Evolutionary conservation across 495 filamentous ascomycete species (phyloP).

Genomic region (Hypoxylon rickii): DNA sequence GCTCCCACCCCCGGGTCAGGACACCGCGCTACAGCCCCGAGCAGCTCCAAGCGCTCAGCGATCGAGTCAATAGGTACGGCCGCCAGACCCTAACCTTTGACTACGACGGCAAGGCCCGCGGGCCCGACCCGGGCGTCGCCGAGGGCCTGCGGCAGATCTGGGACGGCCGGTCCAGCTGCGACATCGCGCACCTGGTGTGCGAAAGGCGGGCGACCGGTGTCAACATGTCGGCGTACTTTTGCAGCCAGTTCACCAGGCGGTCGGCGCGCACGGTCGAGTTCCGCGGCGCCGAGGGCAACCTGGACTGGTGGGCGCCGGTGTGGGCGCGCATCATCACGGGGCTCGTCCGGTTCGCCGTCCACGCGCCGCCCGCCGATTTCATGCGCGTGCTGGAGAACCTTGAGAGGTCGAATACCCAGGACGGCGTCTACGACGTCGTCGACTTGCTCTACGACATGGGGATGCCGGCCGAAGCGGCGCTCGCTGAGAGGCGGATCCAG

Average conservation of each 20-base stretch:
- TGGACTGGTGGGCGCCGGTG: slow-evolving; percentile 27
- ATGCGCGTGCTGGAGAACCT: slow-evolving; percentile 12
- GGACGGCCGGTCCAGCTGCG: not conserved
- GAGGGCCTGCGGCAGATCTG: slow-evolving; percentile 1
- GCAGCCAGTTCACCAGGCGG: not conserved
- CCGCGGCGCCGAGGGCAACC: slow-evolving; percentile 41
- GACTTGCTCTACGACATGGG: slow-evolving; percentile 34
- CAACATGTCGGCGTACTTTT: not conserved
- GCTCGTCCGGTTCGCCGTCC: slow-evolving; percentile 33
- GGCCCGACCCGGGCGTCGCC: slow-evolving; percentile 9
- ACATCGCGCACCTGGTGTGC: not conserved
- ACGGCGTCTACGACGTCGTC: slow-evolving; percentile 21
- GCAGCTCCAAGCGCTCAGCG: not conserved
- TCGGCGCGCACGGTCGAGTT: slow-evolving; percentile 43
- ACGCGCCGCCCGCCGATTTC: slow-evolving; percentile 17
- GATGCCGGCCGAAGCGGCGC: slow-evolving; percentile 17
- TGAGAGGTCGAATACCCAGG: not conserved
- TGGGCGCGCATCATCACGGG: slow-evolving; percentile 44
- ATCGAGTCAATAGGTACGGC: too few relatives aligned
- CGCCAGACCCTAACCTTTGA: too few relatives aligned
- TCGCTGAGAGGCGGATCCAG: slow-evolving; percentile 14
- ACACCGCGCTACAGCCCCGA: not conserved
- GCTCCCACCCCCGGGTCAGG: not conserved
- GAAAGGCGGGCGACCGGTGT: not conserved
- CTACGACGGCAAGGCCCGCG: too few relatives aligned